These are phyloP conservation scores for Populus euphratica DNA, from an alignment of 345 rosid genomes.

Conservation along the genomic window DNA sequence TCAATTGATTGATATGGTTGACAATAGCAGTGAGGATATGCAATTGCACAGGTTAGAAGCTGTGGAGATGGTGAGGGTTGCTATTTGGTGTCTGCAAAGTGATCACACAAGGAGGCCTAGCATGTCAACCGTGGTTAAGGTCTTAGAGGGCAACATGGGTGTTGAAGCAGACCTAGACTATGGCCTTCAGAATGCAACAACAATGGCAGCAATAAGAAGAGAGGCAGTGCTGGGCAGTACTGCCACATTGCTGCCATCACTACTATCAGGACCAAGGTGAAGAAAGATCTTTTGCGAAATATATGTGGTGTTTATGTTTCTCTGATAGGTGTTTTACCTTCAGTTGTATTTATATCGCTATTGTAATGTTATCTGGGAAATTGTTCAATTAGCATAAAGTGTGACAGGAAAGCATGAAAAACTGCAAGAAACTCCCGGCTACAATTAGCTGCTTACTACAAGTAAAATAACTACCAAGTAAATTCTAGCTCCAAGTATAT, in stretches of 20 bases:
- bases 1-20: conserved; percentile 49
- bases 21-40: conserved; percentile 44
- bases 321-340: too few species aligned
- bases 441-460: too few species aligned
- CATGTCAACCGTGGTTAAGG: conserved; percentile 65
- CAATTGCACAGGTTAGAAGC: conserved; percentile 53
- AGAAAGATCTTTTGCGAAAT: neutral
- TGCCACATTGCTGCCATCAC: neutral
- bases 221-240: neutral
- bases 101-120: conserved; percentile 61
- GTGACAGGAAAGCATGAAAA: too few species aligned
- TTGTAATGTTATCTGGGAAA: too few species aligned
- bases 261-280: conserved; percentile 13
- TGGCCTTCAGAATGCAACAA: neutral
- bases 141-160: conserved; percentile 63
- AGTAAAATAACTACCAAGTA: too few species aligned
- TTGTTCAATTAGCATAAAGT: too few species aligned
- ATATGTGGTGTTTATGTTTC: too few species aligned
- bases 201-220: neutral
- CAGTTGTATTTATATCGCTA: too few species aligned
- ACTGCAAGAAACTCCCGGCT: too few species aligned
- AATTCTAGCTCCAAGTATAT: too few species aligned
- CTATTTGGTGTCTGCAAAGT: conserved; percentile 73
- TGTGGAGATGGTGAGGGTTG: conserved; percentile 49
- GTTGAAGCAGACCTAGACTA: conserved; percentile 21